Base-by-base conservation (phyloP, 495 filamentous ascomycete genomes). In the Talaromyces wortmannii region DNA sequence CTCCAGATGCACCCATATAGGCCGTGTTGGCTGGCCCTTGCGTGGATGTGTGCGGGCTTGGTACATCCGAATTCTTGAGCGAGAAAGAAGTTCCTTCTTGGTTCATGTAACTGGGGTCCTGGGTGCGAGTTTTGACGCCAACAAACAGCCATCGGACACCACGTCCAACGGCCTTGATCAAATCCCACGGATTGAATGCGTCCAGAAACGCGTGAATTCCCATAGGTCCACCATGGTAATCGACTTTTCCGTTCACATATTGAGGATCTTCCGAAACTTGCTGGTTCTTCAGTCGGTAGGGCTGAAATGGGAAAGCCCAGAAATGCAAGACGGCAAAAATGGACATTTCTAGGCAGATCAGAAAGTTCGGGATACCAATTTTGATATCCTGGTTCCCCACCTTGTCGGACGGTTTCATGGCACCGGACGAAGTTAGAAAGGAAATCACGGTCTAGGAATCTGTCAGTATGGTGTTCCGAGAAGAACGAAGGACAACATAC, bases 141-240 rank as follows among this genome's bases (percentile, higher is more conserved):
- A 90, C 83, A 46, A 91, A 82, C 15, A 94, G 67, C 91, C 91
- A 96, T 57, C 84, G 80, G 58, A 89, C 84, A 18, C 88, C 85
- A 18, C 91, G 81, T 7, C 83, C 86, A 36, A 87, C 78, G 8
- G 87, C 88, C 68, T 90, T 92, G 53, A 91, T 61, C 42, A 96
- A 76, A 63, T 96, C 91, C 81, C 89, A 87, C 16, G 88, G 79
- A 62, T 95, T 95, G 71, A 94, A 81, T 5, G 89, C 84, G 57
- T 92, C 84, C 16, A 74, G 61, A 4, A 92, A 68, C 10, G 88
- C 88, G 56, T 72, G 76, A 36, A 81, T 54, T 16, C 88, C 88
- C 13, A 81, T 70, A 18, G 74, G 76, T 5, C 89, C 88, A 15
- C 88, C 87, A 54, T 78, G 65, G 58, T 86, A 86, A 15, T 65